These are phyloP conservation scores for Termitomyces sp. DNA, from an alignment of 768 basidiomycete species.

Conservation along the genomic window DNA sequence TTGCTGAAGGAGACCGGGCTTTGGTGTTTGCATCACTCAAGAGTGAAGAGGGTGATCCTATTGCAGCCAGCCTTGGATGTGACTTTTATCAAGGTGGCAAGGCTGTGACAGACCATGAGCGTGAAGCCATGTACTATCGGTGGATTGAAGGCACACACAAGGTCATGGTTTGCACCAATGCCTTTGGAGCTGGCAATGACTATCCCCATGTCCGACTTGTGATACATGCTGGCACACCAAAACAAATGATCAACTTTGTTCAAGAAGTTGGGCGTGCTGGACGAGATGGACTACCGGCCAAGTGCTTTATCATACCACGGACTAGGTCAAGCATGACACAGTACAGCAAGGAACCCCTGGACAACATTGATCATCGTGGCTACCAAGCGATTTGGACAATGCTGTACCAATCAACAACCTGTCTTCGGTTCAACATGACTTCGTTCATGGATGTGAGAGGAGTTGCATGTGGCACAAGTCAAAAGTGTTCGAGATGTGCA, in stretches of 20 bases:
- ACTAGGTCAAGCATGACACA: too few species aligned
- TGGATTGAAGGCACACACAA: background rate
- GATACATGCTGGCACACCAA: background rate
- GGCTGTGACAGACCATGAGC: background rate
- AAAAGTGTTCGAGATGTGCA: too few species aligned
- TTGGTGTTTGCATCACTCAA: background rate
- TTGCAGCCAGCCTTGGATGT: background rate
- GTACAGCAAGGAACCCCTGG: too few species aligned
- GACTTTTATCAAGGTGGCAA: background rate
- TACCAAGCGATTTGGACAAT: too few species aligned
- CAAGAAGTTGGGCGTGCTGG: background rate
- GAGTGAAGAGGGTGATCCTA: background rate
- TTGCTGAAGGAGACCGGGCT: background rate
- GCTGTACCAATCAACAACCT: too few species aligned
- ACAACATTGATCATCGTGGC: too few species aligned
- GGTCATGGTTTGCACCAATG: background rate
- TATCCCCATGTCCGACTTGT: background rate
- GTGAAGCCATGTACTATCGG: background rate
- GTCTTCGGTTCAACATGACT: too few species aligned
- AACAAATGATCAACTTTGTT: background rate
- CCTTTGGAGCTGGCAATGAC: background rate
- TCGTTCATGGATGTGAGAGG: too few species aligned
- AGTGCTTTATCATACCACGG: background rate
- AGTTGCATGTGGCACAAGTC: too few species aligned
- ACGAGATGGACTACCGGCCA: background rate